Evolutionary conservation across 768 basidiomycete species (phyloP), one percentile per base, ranked within the genome.

Genomic region (Gloeostereum incarnatum): DNA sequence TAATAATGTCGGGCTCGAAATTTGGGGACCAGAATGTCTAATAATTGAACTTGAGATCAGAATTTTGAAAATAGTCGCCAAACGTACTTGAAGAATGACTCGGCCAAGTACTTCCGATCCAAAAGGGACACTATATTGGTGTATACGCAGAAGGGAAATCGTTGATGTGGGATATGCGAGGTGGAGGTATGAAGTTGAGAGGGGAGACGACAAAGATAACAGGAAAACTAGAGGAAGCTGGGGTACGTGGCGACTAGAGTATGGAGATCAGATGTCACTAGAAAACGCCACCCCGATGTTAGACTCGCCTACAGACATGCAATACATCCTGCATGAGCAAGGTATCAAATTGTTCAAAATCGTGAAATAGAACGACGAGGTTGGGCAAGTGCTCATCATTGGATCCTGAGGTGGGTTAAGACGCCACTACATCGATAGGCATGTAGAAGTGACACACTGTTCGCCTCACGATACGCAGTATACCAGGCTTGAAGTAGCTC

Each of bases 291-390:
- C 10, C 24, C 6, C 26, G 25, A 33, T 25, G 27, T 10, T 21
- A n/a, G 9, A 34, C 52, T 21, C 44, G 78, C 84, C 80, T 83
- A 63, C 71, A 82, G 24, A 87, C 77, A 38, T 80, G 69, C 29
- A 86, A 73, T 13, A 86, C 49, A 47, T 88, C 83, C 48, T 80
- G 74, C 34, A 88, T 54, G 2, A 87, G 66, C 2, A 45, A 38
- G 0, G 72, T 57, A 39, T 84, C 81, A 35, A 83, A 73, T 49
- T 78, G 73, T 49, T 88, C 85, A 45, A 89, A 85, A 40, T 83
- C 78, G 40, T 85, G 81, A 16, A 88, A 49, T 9, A 87, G 49
- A 6, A 82, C 61, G 17, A 78, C 64, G 3, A 88, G 65, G 25
- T 65, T 58, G 7, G 51, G 68, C 8, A 49, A 55, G n/a, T n/a